Conservation (phyloP, 176 grass and related monocot species). For the Aegilops speltoides region DNA sequence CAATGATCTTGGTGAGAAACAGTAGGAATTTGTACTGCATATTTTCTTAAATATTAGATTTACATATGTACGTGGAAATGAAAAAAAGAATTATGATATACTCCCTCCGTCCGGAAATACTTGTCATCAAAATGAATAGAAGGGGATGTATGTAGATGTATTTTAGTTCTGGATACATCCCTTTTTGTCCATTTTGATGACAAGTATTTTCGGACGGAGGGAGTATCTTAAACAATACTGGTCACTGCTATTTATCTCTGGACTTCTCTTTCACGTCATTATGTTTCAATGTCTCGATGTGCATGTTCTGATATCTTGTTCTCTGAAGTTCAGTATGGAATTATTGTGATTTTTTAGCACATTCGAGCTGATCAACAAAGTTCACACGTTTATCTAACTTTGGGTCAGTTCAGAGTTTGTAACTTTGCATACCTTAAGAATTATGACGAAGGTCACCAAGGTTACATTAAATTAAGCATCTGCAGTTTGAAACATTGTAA, state of each 20-base stretch:
- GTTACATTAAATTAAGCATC: background rate
- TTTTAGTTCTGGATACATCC: too few relatives aligned
- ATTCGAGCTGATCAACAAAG: constrained; percentile 3
- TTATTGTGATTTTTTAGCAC: background rate
- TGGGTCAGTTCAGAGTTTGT: background rate
- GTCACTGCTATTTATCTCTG: constrained; percentile 10
- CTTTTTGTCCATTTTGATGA: too few relatives aligned
- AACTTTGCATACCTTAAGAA: background rate
- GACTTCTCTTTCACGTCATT: background rate
- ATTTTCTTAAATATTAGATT: background rate
- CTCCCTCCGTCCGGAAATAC: too few relatives aligned
- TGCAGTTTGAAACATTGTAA: constrained; percentile 10
- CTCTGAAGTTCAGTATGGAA: background rate
- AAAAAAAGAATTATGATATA: too few relatives aligned
- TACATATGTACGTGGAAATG: background rate
- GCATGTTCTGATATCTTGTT: background rate
- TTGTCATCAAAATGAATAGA: too few relatives aligned
- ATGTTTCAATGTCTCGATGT: constrained; percentile 8
- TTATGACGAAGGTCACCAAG: background rate
- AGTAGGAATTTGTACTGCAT: background rate
- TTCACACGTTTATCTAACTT: background rate
- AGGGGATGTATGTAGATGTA: too few relatives aligned
- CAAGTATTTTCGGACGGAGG: too few relatives aligned
- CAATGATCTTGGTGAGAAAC: background rate
- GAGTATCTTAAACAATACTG: background rate